Base-by-base conservation (phyloP, 805 yeast species). In the Saccharomycopsis sp. region DNA sequence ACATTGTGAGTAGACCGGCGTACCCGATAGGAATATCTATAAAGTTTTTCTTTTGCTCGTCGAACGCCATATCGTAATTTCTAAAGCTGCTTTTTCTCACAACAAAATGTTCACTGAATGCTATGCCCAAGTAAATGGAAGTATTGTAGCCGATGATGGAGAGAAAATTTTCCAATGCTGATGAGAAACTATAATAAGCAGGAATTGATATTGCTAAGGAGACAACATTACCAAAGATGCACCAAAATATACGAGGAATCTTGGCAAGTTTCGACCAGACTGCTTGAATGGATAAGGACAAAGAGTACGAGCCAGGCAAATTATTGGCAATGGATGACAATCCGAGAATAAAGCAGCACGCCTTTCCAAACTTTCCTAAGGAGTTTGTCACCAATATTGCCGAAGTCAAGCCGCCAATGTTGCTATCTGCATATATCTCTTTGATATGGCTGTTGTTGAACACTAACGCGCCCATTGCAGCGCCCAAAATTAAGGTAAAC, bases 271-370 rank as follows among this genome's bases (percentile, higher is more conserved):
- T 81, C 56, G 87, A 81, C 87, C 92, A 87, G 65, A 87, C 74
- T 50, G 95, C 83, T 75, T 91, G 97, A 37, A 90, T 90, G 62
- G 91, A 85, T 67, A 91, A 78, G 40, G 90, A 91, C 66, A 90
- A 81, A 24, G 97, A 89, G 77, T 91, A 91, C 85, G 90, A 84
- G 76, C 90, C 91, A 71, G 97, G 97, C 70, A 91, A 82, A 75
- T 90, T 91, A 79, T 89, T 90, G 63, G 97, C 85, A 57, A 91
- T 85, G 29, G 96, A 89, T 34, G 97, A 89, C 64, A 91, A 73
- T 15, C 95, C 89, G 62, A 91, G 75, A 16, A 91, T 24, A 29
- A 91, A 97, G 72, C 91, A 82, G 72, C 91, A 84, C 78, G 91
- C 90, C 71, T 89, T 84, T 62, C 97, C 97, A 65, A 91, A 89